Conservation (phyloP, 2,329 filamentous ascomycete species). For the Boeremia lycopersici region DNA sequence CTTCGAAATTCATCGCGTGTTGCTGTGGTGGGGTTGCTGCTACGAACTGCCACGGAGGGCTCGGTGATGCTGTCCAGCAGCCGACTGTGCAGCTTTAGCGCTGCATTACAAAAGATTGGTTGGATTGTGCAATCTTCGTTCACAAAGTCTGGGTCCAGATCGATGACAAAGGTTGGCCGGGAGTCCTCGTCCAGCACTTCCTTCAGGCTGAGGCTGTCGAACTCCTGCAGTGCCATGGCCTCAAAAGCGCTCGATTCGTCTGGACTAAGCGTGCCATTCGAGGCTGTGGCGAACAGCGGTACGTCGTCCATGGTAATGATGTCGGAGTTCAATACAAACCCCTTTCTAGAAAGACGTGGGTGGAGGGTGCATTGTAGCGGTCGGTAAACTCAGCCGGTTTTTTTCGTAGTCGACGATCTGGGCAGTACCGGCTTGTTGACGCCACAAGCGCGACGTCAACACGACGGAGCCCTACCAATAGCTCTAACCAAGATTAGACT, state of each 20-base stretch:
- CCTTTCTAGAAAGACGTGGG: constrained; percentile 1
- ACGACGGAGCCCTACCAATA: not conserved
- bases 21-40: constrained; percentile 8
- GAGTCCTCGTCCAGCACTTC: constrained; percentile 42
- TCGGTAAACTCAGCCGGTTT: not conserved
- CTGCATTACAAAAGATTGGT: constrained; percentile 41
- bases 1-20: constrained; percentile 48
- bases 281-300: not conserved
- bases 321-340: not conserved
- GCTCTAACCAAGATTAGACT: not conserved
- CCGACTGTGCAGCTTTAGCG: constrained; percentile 35
- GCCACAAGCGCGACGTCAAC: constrained; percentile 11
- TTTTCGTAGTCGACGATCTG: constrained; percentile 1
- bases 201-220: constrained; percentile 32
- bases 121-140: constrained; percentile 20
- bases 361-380: constrained; percentile 3
- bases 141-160: constrained; percentile 37
- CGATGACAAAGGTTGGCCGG: constrained; percentile 41
- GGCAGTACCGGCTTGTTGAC: constrained; percentile 10
- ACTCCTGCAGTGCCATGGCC: constrained; percentile 24
- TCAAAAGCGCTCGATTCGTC: constrained; percentile 14
- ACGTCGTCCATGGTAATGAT: constrained; percentile 5
- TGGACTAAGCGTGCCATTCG: not conserved
- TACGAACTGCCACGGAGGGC: not conserved
- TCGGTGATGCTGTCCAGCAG: constrained; percentile 36